phyloP scores from a whole-genome alignment of 2,329 filamentous ascomycete genomes.

The Didymella lethalis region DNA sequence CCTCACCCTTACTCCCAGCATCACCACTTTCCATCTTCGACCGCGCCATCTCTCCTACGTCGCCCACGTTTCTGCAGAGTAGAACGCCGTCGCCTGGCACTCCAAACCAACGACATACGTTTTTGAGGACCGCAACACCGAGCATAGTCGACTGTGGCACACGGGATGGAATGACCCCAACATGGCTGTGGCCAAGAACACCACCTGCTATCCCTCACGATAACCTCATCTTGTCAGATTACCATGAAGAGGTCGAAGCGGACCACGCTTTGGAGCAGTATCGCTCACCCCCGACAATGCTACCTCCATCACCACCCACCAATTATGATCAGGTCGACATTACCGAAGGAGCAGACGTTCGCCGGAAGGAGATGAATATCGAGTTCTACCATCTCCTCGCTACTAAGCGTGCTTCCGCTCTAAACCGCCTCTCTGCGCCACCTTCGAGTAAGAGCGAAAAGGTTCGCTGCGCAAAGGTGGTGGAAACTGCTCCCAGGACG shows the following conservation, averaged over 20 bases:
- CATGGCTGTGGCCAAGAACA: conserved; percentile 2
- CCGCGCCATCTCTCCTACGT: conserved; percentile 19
- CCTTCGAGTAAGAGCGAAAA: neutral
- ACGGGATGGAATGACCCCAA: neutral
- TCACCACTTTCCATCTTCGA: conserved; percentile 34
- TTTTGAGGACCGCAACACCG: neutral
- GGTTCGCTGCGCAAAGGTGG: neutral
- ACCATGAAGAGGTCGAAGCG: neutral
- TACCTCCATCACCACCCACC: neutral
- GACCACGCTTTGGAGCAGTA: neutral
- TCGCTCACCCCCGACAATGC: neutral
- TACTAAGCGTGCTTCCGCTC: conserved; percentile 11
- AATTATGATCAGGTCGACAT: neutral
- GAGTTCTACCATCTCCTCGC: conserved; percentile 22
- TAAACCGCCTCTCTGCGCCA: neutral
- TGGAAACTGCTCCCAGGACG: neutral
- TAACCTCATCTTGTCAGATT: neutral
- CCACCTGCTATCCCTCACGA: neutral
- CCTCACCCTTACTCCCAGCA: conserved; percentile 27
- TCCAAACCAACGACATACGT: neutral
- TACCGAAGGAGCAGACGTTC: neutral
- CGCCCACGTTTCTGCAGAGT: conserved; percentile 7
- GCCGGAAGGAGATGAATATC: conserved; percentile 9
- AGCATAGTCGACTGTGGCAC: neutral
- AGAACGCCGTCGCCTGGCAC: neutral